Conservation (phyloP, 495 filamentous ascomycete genomes). For the Halenospora varia region DNA sequence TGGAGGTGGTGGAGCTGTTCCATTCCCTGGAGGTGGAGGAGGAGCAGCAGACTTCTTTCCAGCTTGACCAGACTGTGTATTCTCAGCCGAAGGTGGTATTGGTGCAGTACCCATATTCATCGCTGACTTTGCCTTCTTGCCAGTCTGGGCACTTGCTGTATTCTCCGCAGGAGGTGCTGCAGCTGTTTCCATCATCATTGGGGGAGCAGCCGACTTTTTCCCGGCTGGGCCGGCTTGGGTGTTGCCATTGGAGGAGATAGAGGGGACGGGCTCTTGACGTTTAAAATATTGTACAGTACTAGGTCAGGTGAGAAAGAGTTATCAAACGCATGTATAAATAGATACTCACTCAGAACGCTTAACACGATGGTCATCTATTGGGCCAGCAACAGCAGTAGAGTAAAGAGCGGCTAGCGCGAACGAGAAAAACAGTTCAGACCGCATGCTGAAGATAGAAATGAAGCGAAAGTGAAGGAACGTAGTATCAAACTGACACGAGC, state of each 20-base stretch:
- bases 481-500: constrained; percentile 15
- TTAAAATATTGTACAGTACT: neutral
- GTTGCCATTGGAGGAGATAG: neutral
- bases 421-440: constrained; percentile 12
- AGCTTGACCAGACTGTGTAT: too few relatives aligned
- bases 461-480: constrained; percentile 7
- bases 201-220: neutral
- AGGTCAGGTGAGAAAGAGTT: neutral
- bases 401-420: constrained; percentile 20
- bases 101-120: neutral
- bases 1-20: neutral
- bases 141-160: too few relatives aligned
- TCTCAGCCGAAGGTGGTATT: neutral
- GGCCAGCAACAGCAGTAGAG: constrained; percentile 11
- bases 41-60: too few relatives aligned
- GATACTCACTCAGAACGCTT: constrained; percentile 3
- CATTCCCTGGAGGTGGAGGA: neutral
- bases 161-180: neutral
- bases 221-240: neutral
- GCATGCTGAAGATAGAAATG: constrained; percentile 17
- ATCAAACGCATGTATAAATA: neutral
- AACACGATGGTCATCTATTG: constrained; percentile 8
- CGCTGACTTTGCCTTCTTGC: too few relatives aligned
- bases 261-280: neutral
- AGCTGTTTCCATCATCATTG: neutral